These are phyloP conservation scores for Paracorniculantispora psalliotae DNA, from an alignment of 2,329 filamentous ascomycete genomes.

Conservation along the genomic window DNA sequence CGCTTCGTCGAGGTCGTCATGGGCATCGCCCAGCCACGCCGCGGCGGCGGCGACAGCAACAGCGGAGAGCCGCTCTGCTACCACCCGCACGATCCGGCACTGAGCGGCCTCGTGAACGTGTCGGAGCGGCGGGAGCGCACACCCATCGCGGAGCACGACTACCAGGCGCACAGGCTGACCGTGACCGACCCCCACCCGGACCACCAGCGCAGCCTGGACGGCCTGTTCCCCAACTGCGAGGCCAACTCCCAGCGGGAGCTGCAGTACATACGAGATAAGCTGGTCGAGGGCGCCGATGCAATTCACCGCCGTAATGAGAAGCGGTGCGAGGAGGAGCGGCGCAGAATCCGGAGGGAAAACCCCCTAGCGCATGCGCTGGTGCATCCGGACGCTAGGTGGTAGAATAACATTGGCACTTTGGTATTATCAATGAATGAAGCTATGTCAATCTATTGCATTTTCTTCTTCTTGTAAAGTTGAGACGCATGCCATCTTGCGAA, in stretches of 20 bases:
- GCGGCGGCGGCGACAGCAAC: no score
- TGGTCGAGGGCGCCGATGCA: slow-evolving; percentile 39
- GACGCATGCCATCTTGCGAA: no score
- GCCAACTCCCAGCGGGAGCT: slow-evolving; percentile 39
- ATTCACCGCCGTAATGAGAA: slow-evolving; percentile 27
- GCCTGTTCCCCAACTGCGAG: slow-evolving; percentile 40
- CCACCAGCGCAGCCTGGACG: slow-evolving; percentile 40
- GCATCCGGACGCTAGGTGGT: no score
- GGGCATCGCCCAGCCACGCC: slow-evolving; percentile 35
- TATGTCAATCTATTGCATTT: no score
- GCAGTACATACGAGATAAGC: slow-evolving; percentile 40
- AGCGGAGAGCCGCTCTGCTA: slow-evolving; percentile 21
- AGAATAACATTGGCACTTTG: no score
- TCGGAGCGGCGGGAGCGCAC: slow-evolving; percentile 19
- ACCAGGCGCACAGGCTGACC: slow-evolving; percentile 33
- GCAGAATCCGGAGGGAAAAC: background rate
- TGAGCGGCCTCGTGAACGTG: slow-evolving; percentile 18
- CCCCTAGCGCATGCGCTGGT: no score
- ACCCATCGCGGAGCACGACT: slow-evolving; percentile 23
- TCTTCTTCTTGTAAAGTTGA: no score
- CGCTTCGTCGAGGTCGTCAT: slow-evolving; percentile 43
- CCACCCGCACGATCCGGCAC: slow-evolving; percentile 5
- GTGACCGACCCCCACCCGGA: slow-evolving; percentile 36
- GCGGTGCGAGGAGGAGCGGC: background rate
- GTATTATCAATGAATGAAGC: no score